These are phyloP conservation scores for Cornus controversa DNA, from an alignment of 148 eudicot genomes.

Conservation along the genomic window DNA sequence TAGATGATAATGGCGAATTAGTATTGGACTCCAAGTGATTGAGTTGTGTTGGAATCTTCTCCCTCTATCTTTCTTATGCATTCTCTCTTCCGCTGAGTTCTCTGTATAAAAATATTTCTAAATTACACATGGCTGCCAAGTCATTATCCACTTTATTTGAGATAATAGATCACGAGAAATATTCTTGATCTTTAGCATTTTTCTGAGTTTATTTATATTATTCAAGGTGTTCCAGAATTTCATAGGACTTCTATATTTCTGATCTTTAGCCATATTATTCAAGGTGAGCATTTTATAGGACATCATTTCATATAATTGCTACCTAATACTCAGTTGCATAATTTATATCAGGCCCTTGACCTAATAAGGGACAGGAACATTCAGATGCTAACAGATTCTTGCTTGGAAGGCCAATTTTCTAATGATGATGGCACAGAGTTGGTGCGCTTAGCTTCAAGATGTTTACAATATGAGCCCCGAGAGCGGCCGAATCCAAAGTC, in stretches of 20 bases:
- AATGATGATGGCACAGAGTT: slow-evolving; percentile 87
- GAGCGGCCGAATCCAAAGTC: slow-evolving; percentile 88
- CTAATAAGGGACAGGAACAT: slow-evolving; percentile 85
- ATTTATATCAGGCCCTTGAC: slow-evolving; percentile 77
- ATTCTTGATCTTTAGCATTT: too few relatives aligned
- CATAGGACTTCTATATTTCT: too few relatives aligned
- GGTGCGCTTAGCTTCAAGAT: slow-evolving; percentile 81
- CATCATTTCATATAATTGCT: neutral
- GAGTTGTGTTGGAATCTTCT: too few relatives aligned
- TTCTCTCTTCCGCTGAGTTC: too few relatives aligned
- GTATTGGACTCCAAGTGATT: too few relatives aligned
- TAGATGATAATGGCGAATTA: too few relatives aligned
- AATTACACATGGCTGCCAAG: too few relatives aligned
- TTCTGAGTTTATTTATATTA: neutral
- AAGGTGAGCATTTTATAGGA: neutral
- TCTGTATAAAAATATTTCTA: too few relatives aligned
- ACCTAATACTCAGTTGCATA: slow-evolving; percentile 8
- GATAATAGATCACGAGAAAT: too few relatives aligned
- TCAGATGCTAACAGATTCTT: slow-evolving; percentile 84
- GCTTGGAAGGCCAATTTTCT: slow-evolving; percentile 90
- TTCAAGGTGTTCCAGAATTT: slow-evolving; percentile 6
- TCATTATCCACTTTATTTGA: too few relatives aligned
- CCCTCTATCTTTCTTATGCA: too few relatives aligned
- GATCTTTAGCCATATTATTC: too few relatives aligned
- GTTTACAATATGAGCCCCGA: slow-evolving; percentile 92